Evolutionary conservation across 2,329 filamentous ascomycete species (phyloP).

Genomic region (Pseudocercospora macadamiae): DNA sequence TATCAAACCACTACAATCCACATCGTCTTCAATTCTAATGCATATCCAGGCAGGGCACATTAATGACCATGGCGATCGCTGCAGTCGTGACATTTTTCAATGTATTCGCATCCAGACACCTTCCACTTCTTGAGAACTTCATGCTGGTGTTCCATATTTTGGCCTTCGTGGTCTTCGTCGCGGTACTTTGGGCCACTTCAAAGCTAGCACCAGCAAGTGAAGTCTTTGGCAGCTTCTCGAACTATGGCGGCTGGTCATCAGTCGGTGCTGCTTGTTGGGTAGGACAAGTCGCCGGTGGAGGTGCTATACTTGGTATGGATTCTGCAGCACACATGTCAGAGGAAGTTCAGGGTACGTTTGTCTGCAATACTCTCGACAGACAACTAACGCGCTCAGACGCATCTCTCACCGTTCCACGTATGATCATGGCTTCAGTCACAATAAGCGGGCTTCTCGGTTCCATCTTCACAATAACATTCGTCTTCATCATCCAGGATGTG

Average conservation of each 20-base stretch:
- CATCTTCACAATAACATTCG: neutral
- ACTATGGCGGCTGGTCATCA: constrained; percentile 26
- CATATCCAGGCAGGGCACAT: constrained; percentile 26
- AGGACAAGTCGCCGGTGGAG: constrained; percentile 24
- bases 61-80: constrained; percentile 16
- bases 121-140: constrained; percentile 28
- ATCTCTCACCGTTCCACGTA: constrained; percentile 7
- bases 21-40: too few species aligned
- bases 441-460: constrained; percentile 1
- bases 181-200: constrained; percentile 23
- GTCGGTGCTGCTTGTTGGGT: constrained; percentile 26
- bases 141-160: constrained; percentile 26
- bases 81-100: constrained; percentile 22
- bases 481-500: constrained; percentile 4
- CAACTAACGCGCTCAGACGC: neutral
- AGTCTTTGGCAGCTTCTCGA: constrained; percentile 31
- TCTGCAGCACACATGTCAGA: constrained; percentile 23
- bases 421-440: constrained; percentile 22
- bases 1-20: too few species aligned
- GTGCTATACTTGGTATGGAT: constrained; percentile 14
- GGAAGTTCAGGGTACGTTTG: constrained; percentile 13
- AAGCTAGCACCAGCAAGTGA: constrained; percentile 31
- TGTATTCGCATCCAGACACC: constrained; percentile 20
- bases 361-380: constrained; percentile 26
- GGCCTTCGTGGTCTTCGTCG: constrained; percentile 27